A percentile compares a stretch with the other conserved stretches of the same genome.
phyloP scores from a whole-genome alignment of 192 early-diverging fungal species.

The Mortierella antarctica region DNA sequence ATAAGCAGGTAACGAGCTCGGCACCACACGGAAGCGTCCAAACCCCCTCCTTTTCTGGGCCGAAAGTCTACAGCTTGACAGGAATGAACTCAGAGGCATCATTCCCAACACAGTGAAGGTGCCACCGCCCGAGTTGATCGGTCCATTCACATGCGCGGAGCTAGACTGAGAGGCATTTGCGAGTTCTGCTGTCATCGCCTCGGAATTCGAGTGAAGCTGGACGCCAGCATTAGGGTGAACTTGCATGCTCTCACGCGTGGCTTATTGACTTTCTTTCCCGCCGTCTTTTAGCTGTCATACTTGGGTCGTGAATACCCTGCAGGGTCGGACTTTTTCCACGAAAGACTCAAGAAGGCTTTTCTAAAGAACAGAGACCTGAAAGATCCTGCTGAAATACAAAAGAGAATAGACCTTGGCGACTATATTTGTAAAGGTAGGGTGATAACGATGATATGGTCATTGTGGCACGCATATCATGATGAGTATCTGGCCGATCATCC shows the following conservation, averaged over 20 bases:
- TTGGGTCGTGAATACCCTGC: slow-evolving; percentile 48
- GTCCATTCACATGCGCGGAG: no score
- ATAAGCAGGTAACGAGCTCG: slow-evolving; percentile 29
- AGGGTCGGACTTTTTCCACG: slow-evolving; percentile 44
- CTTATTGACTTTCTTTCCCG: not conserved
- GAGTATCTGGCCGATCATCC: not conserved
- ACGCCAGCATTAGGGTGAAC: not conserved
- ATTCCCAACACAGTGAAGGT: no score
- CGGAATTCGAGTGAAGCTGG: no score
- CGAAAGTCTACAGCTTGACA: no score
- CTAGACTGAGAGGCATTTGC: no score
- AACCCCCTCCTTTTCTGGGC: no score
- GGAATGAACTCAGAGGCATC: no score
- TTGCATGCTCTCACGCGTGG: not conserved
- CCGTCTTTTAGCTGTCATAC: slow-evolving; percentile 38
- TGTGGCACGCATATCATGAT: no score
- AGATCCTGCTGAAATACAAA: slow-evolving; percentile 43
- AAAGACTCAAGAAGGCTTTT: slow-evolving; percentile 39
- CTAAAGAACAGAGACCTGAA: slow-evolving; percentile 45
- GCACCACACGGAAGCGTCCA: no score
- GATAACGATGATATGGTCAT: not conserved
- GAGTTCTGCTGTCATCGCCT: no score
- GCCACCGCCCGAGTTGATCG: no score
- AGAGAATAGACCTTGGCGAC: slow-evolving; percentile 49
- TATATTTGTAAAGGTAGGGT: slow-evolving; percentile 46